Evolutionary conservation across 1,284 basidiomycete genomes (phyloP).

Genomic region (Malassezia arunalokei): DNA sequence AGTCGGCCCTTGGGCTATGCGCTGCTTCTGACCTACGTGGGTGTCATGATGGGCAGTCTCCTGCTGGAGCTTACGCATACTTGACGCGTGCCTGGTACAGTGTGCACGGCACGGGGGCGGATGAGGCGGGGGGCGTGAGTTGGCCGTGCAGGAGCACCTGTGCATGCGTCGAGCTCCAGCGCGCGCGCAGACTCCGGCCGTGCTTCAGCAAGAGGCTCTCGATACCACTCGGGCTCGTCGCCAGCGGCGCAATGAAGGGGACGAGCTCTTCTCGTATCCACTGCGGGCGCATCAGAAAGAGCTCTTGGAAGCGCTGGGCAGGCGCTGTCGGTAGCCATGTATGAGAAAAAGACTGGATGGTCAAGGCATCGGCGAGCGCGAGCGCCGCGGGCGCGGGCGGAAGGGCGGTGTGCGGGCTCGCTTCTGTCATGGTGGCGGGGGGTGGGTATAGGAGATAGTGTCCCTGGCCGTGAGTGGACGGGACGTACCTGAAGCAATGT

Average conservation of each 20-base stretch:
- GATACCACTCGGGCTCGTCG: slow-evolving; percentile 2
- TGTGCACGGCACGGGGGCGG: neutral
- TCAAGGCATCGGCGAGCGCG: slow-evolving; percentile 9
- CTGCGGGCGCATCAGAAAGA: slow-evolving; percentile 31
- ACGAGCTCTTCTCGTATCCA: slow-evolving; percentile 40
- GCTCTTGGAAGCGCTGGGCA: slow-evolving; percentile 36
- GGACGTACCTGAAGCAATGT: slow-evolving; percentile 7
- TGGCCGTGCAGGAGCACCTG: slow-evolving; percentile 9
- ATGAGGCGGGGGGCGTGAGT: neutral
- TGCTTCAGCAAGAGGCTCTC: slow-evolving; percentile 30
- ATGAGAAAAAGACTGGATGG: slow-evolving; percentile 35
- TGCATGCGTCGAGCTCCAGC: slow-evolving; percentile 6
- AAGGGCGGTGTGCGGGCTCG: slow-evolving; percentile 5
- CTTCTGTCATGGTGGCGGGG: slow-evolving; percentile 15
- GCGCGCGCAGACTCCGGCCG: slow-evolving; percentile 3
- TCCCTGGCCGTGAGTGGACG: slow-evolving; percentile 14
- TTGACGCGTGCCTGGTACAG: slow-evolving; percentile 15
- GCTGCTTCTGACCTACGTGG: slow-evolving; percentile 59
- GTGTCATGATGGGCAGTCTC: slow-evolving; percentile 6
- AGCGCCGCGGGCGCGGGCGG: neutral
- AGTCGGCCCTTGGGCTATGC: slow-evolving; percentile 65
- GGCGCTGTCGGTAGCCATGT: slow-evolving; percentile 32
- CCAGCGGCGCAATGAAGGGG: slow-evolving; percentile 44
- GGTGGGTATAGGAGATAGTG: slow-evolving; percentile 27
- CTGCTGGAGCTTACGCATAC: slow-evolving; percentile 7